Base-by-base conservation (phyloP, 2,329 filamentous ascomycete genomes). In the Curvularia lunata region DNA sequence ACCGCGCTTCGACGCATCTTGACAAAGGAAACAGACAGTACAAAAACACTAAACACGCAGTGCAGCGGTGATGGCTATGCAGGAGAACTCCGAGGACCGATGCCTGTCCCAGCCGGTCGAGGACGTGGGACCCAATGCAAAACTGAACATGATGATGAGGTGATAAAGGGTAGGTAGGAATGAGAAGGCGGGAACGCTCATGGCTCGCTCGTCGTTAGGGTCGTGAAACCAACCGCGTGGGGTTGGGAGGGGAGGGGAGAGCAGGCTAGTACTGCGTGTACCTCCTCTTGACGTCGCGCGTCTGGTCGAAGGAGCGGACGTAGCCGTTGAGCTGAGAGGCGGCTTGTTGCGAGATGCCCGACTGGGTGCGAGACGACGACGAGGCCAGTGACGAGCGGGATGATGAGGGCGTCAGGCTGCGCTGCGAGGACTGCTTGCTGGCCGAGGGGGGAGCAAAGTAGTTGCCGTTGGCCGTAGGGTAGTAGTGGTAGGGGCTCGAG, bases 271-370 rank as follows among this genome's bases (percentile, higher is more conserved):
- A 73, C 56, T 71, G 69, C 12, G 72, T 77, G 61, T 71, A 71
- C 68, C 78, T 70, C 66, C 80, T 77, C 72, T 79, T 80, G 53
- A 76, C 69, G 84, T 80, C 87, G 78, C 91, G 85, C 56, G 90
- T 88, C 65, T 92, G 90, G 77, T 97, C 93, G 75, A 97, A 97
- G 2, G 90, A 92, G 73, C 89, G 91, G 65, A 91, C 91, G 77
- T 97, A 97, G 66, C 90, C 89, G 73, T 89, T 87, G 34, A 97
- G 85, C 75, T 96, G 92, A 76, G 86, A 88, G 69, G 87, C 87
- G 27, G 91, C 88, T 77, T 90, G 89, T 64, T 91, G 88, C 3
- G 92, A 92, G 63, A 96, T 81, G 67, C 82, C 82, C 21, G 77
- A 76, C 43, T 56, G 64, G 77, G 51, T 81, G 83, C 72, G 69